Evolutionary conservation across 2,329 filamentous ascomycete species (phyloP).

Genomic region (Calonectria fujianensis): DNA sequence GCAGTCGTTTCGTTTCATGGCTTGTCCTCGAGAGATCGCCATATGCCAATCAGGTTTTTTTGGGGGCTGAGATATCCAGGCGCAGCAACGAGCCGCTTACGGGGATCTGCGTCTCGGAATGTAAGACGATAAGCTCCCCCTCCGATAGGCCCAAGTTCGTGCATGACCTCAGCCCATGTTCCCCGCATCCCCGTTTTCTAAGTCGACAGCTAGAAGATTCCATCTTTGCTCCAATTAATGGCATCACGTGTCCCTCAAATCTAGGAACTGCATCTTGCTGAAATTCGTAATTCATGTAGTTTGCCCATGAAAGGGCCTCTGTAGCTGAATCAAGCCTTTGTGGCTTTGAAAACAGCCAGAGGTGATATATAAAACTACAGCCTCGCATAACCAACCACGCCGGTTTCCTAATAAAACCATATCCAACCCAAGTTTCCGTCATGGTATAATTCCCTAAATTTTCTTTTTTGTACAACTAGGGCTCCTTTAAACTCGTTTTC

Average conservation of each 20-base stretch:
- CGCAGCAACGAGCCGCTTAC: conserved; percentile 5
- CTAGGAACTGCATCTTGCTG: background rate
- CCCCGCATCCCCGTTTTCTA: conserved; percentile 5
- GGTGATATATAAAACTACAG: background rate
- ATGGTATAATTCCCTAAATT: conserved; percentile 5
- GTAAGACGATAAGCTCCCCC: background rate
- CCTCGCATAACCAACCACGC: background rate
- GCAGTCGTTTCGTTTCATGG: background rate
- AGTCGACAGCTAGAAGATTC: background rate
- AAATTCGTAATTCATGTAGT: conserved; percentile 13
- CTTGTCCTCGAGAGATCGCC: background rate
- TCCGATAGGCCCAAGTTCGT: background rate
- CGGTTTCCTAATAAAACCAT: background rate
- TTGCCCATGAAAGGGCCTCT: background rate
- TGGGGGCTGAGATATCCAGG: background rate
- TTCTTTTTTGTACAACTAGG: background rate
- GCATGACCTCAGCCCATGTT: background rate
- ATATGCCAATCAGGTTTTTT: background rate
- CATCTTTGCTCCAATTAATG: background rate
- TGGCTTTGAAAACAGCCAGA: background rate
- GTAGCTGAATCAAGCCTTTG: background rate
- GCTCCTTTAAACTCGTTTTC: conserved; percentile 13
- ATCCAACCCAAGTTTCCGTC: background rate
- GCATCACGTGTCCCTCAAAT: background rate
- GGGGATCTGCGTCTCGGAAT: background rate